Evolutionary conservation across 2,329 filamentous ascomycete genomes (phyloP).

Genomic region (Xylariales sp.): DNA sequence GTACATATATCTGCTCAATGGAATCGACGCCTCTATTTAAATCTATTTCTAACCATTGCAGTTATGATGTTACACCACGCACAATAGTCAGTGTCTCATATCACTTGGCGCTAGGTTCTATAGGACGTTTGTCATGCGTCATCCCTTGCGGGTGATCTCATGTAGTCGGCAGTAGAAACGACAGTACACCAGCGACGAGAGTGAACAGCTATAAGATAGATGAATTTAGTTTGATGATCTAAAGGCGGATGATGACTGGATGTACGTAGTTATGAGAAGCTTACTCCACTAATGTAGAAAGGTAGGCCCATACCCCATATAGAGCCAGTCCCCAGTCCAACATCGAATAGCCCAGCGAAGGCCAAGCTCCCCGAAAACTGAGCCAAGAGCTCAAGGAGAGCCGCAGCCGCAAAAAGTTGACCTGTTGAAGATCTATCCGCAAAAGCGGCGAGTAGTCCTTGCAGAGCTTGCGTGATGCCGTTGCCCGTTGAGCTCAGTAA

Average conservation of each 20-base stretch:
- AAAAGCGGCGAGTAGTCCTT: constrained; percentile 9
- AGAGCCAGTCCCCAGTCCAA: constrained; percentile 16
- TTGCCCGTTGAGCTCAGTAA: constrained; percentile 3
- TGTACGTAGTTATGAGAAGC: background rate
- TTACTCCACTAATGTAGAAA: constrained; percentile 12
- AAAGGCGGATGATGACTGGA: background rate
- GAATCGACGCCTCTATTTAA: too few species aligned
- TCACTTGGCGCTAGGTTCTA: too few species aligned
- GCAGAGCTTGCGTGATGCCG: constrained; percentile 11
- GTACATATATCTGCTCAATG: too few species aligned
- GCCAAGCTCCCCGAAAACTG: constrained; percentile 6
- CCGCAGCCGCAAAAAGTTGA: constrained; percentile 7
- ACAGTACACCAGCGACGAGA: background rate
- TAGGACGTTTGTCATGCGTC: too few species aligned
- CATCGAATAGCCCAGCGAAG: constrained; percentile 8
- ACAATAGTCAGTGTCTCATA: too few species aligned
- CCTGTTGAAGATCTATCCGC: constrained; percentile 13
- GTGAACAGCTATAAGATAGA: background rate
- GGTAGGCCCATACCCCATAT: constrained; percentile 15
- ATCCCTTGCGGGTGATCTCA: constrained; percentile 17
- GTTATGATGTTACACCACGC: too few species aligned
- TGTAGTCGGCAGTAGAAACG: background rate
- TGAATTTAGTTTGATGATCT: background rate
- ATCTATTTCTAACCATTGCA: too few species aligned
- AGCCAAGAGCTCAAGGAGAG: constrained; percentile 10